A percentile compares a stretch with the other conserved stretches of the same genome.
Conservation (phyloP, 2,329 filamentous ascomycete genomes). For the Ophiostoma sp. region DNA sequence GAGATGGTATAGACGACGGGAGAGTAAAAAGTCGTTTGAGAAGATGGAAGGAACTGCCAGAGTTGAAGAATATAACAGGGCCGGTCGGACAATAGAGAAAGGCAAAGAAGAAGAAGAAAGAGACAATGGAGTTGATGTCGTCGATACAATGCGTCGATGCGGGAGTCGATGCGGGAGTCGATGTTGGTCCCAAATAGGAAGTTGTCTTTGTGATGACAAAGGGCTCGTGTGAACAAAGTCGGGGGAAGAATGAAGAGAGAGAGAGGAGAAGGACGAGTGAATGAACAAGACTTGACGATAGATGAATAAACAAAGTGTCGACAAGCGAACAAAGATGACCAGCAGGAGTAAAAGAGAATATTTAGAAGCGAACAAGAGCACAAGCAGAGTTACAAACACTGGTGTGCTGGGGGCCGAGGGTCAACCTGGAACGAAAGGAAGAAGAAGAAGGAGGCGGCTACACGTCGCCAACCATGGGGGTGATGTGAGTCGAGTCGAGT, state of each 20-base stretch:
- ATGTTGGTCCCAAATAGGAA: not conserved
- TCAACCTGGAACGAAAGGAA: conserved; percentile 25
- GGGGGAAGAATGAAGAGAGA: not conserved
- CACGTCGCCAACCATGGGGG: not conserved
- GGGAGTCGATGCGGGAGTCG: not conserved
- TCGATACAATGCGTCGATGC: not conserved
- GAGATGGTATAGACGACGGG: not conserved
- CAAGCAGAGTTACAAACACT: conserved; percentile 14
- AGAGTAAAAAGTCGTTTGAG: not conserved
- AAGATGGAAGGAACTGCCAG: not conserved
- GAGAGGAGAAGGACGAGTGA: not conserved
- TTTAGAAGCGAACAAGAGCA: conserved; percentile 3
- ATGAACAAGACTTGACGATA: no score
- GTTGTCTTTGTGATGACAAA: not conserved
- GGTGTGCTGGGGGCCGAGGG: conserved; percentile 20
- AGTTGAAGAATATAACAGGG: not conserved
- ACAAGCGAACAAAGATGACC: conserved; percentile 6
- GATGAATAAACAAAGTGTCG: conserved; percentile 2
- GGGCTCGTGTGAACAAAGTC: not conserved
- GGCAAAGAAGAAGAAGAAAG: not conserved
- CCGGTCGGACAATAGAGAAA: not conserved
- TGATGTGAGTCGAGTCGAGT: not conserved
- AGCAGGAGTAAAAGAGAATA: conserved; percentile 4
- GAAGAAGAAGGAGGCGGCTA: conserved; percentile 2
- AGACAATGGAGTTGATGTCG: not conserved